These are phyloP conservation scores for Populus hybrid DNA, from an alignment of 441 rosid species.

Conservation along the genomic window DNA sequence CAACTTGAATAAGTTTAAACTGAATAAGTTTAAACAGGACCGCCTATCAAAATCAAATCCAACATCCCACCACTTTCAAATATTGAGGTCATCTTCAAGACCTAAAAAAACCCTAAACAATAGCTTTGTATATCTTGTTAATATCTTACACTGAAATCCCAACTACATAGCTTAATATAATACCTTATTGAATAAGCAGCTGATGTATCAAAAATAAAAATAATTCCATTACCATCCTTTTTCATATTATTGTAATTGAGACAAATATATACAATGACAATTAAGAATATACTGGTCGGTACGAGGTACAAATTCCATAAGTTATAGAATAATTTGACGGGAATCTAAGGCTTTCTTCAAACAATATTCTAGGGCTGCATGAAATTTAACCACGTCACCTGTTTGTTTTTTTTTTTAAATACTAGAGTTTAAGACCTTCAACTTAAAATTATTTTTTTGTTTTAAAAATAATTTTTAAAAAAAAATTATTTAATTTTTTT, in stretches of 20 bases:
- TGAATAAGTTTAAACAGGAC: not conserved
- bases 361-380: not conserved
- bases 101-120: not conserved
- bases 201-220: not conserved
- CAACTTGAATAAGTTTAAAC: not conserved
- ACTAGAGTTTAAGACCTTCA: too few relatives aligned
- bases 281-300: not conserved
- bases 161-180: not conserved
- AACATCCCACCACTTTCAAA: not conserved
- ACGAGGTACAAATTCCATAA: not conserved
- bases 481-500: too few relatives aligned
- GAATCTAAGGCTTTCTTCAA: not conserved
- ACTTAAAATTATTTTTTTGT: too few relatives aligned
- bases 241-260: too few relatives aligned
- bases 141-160: not conserved
- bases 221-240: not conserved
- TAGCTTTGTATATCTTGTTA: not conserved
- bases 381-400: not conserved
- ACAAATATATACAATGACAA: too few relatives aligned
- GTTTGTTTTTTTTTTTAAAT: too few relatives aligned
- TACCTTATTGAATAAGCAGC: not conserved
- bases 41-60: not conserved
- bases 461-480: too few relatives aligned
- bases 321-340: not conserved
- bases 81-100: not conserved